phyloP scores from a whole-genome alignment of 2,329 filamentous ascomycete genomes.

The Plectosphaerella cucumerina region DNA sequence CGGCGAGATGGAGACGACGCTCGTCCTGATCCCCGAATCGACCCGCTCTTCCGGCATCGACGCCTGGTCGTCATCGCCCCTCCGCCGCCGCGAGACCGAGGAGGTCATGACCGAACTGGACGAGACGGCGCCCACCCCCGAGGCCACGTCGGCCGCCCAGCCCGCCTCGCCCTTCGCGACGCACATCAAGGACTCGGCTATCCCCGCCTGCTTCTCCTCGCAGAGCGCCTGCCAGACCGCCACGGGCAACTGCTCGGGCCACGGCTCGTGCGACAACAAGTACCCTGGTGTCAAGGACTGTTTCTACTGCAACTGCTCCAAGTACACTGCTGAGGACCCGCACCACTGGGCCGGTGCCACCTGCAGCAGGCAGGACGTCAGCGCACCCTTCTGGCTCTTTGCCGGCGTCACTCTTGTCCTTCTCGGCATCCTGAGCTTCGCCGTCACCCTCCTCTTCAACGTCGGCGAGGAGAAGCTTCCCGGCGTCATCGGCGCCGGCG shows the following conservation, averaged over 20 bases:
- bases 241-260: constrained; percentile 78
- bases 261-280: constrained; percentile 71
- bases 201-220: constrained; percentile 73
- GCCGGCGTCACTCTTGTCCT: constrained; percentile 68
- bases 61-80: constrained; percentile 34
- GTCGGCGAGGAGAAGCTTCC: constrained; percentile 87
- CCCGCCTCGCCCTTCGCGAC: constrained; percentile 16
- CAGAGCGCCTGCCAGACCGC: constrained; percentile 61
- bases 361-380: constrained; percentile 90
- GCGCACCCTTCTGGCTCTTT: constrained; percentile 84
- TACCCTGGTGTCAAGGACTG: constrained; percentile 53
- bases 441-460: constrained; percentile 73
- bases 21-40: constrained; percentile 51
- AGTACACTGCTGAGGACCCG: not conserved
- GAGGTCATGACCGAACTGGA: constrained; percentile 33
- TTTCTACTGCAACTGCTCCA: constrained; percentile 72
- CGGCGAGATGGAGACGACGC: constrained; percentile 51
- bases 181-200: constrained; percentile 19
- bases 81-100: constrained; percentile 44
- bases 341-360: constrained; percentile 74
- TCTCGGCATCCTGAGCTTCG: constrained; percentile 62
- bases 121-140: constrained; percentile 13
- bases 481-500: constrained; percentile 92
- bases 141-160: constrained; percentile 5
- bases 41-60: constrained; percentile 29